Conservation (phyloP, 371 early-diverging fungal species). For the Rhizopus delemar region DNA sequence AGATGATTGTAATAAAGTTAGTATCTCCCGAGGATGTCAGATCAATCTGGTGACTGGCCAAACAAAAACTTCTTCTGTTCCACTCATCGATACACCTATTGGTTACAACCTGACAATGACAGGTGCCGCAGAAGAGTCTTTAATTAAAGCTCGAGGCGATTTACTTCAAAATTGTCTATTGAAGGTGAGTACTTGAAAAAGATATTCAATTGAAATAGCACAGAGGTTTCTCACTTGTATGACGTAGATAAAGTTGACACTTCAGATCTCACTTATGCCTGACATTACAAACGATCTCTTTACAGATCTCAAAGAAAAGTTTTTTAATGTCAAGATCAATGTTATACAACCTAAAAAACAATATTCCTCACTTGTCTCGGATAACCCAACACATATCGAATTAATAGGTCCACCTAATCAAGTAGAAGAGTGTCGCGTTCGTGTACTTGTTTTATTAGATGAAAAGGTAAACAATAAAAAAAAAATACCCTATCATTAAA, state of each 20-base stretch:
- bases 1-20: slow-evolving; percentile 1
- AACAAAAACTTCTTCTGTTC: background rate
- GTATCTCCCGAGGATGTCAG: slow-evolving; percentile 1
- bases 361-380: slow-evolving; percentile 16
- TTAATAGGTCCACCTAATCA: slow-evolving; percentile 31
- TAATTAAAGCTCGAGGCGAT: slow-evolving; percentile 4
- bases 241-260: slow-evolving; percentile 9
- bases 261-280: slow-evolving; percentile 17
- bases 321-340: slow-evolving; percentile 34
- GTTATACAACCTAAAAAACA: slow-evolving; percentile 23
- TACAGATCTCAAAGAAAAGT: slow-evolving; percentile 20
- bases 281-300: slow-evolving; percentile 9
- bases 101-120: slow-evolving; percentile 8
- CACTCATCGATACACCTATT: background rate
- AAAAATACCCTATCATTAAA: background rate
- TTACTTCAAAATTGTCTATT: slow-evolving; percentile 9
- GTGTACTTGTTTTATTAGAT: slow-evolving; percentile 39
- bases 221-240: background rate
- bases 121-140: slow-evolving; percentile 1
- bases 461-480: slow-evolving; percentile 38
- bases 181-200: slow-evolving; percentile 9
- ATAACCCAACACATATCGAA: slow-evolving; percentile 17
- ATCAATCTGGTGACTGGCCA: background rate
- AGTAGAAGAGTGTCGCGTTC: slow-evolving; percentile 33
- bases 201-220: background rate